Conservation (phyloP, 2,329 filamentous ascomycete species). For the Ophiostoma sp. region DNA sequence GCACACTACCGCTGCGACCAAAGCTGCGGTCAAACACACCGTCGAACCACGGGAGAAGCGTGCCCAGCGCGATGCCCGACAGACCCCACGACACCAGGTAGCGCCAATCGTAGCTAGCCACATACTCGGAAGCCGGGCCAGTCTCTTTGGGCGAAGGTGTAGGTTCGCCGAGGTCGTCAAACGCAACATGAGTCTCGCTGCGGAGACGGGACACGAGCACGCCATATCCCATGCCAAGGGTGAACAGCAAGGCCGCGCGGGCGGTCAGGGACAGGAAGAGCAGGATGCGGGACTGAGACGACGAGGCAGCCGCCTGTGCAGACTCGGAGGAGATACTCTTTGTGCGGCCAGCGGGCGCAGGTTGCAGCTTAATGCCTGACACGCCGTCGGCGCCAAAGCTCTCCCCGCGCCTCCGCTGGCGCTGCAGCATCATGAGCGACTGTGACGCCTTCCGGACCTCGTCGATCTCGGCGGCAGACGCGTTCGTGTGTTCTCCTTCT, state of each 20-base stretch:
- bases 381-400: slow-evolving; percentile 5
- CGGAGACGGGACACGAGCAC: slow-evolving; percentile 78
- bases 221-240: slow-evolving; percentile 80
- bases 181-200: slow-evolving; percentile 53
- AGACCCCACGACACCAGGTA: slow-evolving; percentile 82
- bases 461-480: slow-evolving; percentile 24
- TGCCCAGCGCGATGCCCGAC: slow-evolving; percentile 74
- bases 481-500: not conserved
- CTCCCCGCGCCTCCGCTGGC: slow-evolving; percentile 16
- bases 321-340: slow-evolving; percentile 39
- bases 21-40: slow-evolving; percentile 64
- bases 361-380: slow-evolving; percentile 8
- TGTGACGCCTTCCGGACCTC: slow-evolving; percentile 29
- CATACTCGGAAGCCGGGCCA: slow-evolving; percentile 15
- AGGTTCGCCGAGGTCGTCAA: slow-evolving; percentile 19
- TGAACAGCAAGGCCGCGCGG: slow-evolving; percentile 68
- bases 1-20: slow-evolving; percentile 32
- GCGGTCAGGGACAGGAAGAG: slow-evolving; percentile 53
- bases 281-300: slow-evolving; percentile 34
- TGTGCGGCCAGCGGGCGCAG: slow-evolving; percentile 15
- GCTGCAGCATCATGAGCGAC: slow-evolving; percentile 30
- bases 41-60: slow-evolving; percentile 82
- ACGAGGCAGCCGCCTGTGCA: slow-evolving; percentile 28
- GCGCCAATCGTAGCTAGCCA: slow-evolving; percentile 50
- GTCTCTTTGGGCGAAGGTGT: slow-evolving; percentile 39